Evolutionary conservation across 1,284 basidiomycete species (phyloP), one percentile per base, ranked within the genome.

Genomic region (Melampsora americana): DNA sequence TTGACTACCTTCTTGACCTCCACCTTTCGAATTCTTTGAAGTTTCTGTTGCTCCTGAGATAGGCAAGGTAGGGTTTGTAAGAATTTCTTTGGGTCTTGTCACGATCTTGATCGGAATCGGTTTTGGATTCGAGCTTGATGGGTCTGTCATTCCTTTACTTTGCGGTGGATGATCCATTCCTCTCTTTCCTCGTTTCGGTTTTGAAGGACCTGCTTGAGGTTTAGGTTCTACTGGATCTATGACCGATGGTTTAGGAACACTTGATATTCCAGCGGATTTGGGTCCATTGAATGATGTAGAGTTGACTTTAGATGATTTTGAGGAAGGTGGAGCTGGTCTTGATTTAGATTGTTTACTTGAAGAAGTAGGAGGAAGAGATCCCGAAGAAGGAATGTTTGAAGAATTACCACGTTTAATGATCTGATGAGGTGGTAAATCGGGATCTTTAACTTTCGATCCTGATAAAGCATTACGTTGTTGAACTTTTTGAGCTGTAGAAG

Each of bases 361-460:
- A n/a, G n/a, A n/a, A 9, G 46, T 53, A 9, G 28, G 61, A 44
- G 64, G 26, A 20, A 28, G n/a, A 1, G 64, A 56, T 20, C 5
- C 30, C 28, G 62, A 23, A 26, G 44, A 32, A 16, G n/a, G 35
- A 6, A 48, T 65, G 28, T 26, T 71, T 1, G 12, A 56, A 32
- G 20, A 35, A 16, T 14, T n/a, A 20, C 11, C 28, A 44, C 69
- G 60, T 65, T 72, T 72, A 39, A 72, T 65, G 23, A 65, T 28
- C 50, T 72, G 69, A 65, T 56, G 69, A 12, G 39, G 39, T 9
- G 39, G n/a, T n/a, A 44, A 3, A 6, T 60, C 28, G 59, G 30
- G 62, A 50, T 23, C 18, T 62, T 46, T 30, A 62, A 50, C 23
- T 73, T 66, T 28, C 9, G 16, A 18, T 5, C 20, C 28, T 53